phyloP scores from a whole-genome alignment of 169 alveolate genomes.

The Plasmodium malariae region DNA sequence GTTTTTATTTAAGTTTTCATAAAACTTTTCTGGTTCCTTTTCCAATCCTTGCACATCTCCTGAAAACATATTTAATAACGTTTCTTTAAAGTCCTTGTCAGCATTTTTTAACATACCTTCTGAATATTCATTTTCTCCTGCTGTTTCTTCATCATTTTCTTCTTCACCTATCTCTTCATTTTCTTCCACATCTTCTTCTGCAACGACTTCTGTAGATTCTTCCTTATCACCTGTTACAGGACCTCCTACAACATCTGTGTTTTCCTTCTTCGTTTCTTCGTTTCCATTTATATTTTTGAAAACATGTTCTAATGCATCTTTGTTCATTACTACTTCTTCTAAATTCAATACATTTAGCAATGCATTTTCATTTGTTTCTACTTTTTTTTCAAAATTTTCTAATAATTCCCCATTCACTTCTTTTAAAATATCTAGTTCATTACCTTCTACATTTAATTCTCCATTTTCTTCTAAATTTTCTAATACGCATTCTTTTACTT shows the following conservation, averaged over 20 bases:
- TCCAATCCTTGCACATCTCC: no score
- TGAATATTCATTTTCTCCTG: neutral
- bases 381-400: constrained; percentile 6
- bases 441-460: constrained; percentile 12
- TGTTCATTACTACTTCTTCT: neutral
- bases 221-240: neutral
- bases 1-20: no score
- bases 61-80: no score
- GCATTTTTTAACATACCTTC: neutral
- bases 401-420: neutral
- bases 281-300: neutral
- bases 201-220: neutral
- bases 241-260: neutral
- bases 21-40: no score
- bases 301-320: neutral
- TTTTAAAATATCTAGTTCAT: no score
- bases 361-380: constrained; percentile 8
- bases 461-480: constrained; percentile 7
- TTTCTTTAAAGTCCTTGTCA: neutral
- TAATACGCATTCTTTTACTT: constrained; percentile 13
- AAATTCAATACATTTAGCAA: constrained; percentile 3
- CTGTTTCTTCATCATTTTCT: neutral
- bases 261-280: no score
- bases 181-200: constrained; percentile 14
- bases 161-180: neutral